phyloP scores from a whole-genome alignment of 1,284 basidiomycete species.

The Phellopilus nigrolimitatus region DNA sequence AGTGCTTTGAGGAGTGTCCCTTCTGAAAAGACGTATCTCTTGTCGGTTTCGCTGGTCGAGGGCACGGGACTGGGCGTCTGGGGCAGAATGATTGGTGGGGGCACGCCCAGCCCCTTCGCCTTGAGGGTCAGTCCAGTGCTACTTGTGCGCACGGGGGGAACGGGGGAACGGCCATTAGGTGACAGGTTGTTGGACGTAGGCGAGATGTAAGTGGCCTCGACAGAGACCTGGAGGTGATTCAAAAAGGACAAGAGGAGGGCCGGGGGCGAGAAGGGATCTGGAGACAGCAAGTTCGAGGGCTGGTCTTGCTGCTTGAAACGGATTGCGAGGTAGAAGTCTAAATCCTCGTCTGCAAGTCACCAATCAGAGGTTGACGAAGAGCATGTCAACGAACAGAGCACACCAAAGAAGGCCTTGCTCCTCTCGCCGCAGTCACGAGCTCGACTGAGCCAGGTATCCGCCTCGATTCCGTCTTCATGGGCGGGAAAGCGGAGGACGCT shows the following conservation, averaged over 20 bases:
- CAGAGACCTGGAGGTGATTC: slow-evolving; percentile 67
- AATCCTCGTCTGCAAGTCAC: slow-evolving; percentile 58
- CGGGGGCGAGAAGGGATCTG: slow-evolving; percentile 44
- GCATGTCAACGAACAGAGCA: slow-evolving; percentile 25
- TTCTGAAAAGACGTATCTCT: slow-evolving; percentile 69
- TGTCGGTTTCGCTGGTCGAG: slow-evolving; percentile 59
- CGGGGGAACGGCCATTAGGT: slow-evolving; percentile 35
- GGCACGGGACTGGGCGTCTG: slow-evolving; percentile 74
- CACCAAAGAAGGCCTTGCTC: slow-evolving; percentile 74
- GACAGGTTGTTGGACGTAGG: slow-evolving; percentile 34
- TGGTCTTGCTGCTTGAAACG: slow-evolving; percentile 41
- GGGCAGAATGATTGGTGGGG: slow-evolving; percentile 68
- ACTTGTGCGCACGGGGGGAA: slow-evolving; percentile 35
- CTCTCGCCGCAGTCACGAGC: slow-evolving; percentile 43
- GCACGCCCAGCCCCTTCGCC: slow-evolving; percentile 31
- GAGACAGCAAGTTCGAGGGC: slow-evolving; percentile 23
- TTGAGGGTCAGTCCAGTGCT: slow-evolving; percentile 23
- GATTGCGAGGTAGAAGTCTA: slow-evolving; percentile 62
- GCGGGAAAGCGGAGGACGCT: slow-evolving; percentile 57
- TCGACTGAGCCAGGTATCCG: slow-evolving; percentile 22
- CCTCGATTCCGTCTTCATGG: slow-evolving; percentile 17
- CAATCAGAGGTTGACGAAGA: slow-evolving; percentile 30
- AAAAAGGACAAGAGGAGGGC: slow-evolving; percentile 57
- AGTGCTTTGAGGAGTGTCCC: slow-evolving; percentile 67
- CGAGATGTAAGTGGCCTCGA: slow-evolving; percentile 80